Conservation (phyloP, 2,329 filamentous ascomycete species). For the Cryphonectria nitschkei region DNA sequence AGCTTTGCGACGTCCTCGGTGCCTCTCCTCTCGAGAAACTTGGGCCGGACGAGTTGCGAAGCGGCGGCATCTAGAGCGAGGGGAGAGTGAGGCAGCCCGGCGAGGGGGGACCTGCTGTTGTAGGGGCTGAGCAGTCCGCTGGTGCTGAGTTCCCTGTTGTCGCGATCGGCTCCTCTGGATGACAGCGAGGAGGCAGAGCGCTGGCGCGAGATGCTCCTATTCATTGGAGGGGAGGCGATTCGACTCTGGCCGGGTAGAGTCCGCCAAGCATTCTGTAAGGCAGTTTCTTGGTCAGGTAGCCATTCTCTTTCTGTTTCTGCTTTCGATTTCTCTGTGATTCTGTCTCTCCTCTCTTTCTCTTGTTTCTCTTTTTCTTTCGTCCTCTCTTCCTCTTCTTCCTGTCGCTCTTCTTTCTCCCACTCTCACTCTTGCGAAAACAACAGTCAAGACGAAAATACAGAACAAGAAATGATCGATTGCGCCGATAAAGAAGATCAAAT, state of each 20-base stretch:
- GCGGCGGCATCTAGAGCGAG: slow-evolving; percentile 26
- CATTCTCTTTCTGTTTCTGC: neutral
- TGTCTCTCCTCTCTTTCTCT: neutral
- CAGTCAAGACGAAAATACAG: neutral
- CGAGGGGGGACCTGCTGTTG: slow-evolving; percentile 30
- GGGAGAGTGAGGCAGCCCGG: slow-evolving; percentile 26
- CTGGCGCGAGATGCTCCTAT: slow-evolving; percentile 29
- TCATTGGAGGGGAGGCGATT: slow-evolving; percentile 26
- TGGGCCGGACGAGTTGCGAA: slow-evolving; percentile 24
- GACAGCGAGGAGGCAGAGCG: slow-evolving; percentile 31
- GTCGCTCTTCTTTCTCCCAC: too few relatives aligned
- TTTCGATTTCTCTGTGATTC: neutral
- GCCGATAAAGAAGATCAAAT: slow-evolving; percentile 1
- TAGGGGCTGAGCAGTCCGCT: slow-evolving; percentile 28
- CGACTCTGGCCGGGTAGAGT: slow-evolving; percentile 18
- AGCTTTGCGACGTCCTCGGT: slow-evolving; percentile 30
- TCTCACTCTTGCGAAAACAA: neutral
- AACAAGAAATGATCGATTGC: neutral
- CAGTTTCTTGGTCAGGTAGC: slow-evolving; percentile 7
- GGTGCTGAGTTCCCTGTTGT: slow-evolving; percentile 26
- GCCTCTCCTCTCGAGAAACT: slow-evolving; percentile 23
- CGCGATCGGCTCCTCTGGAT: slow-evolving; percentile 26
- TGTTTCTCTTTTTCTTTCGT: neutral
- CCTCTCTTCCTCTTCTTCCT: neutral
- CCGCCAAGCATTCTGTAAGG: slow-evolving; percentile 17